Percentiles rank a stretch among this genome's conserved stretches.
Conservation (phyloP, 768 basidiomycete genomes). For the Goffeauzyma gilvescens region DNA sequence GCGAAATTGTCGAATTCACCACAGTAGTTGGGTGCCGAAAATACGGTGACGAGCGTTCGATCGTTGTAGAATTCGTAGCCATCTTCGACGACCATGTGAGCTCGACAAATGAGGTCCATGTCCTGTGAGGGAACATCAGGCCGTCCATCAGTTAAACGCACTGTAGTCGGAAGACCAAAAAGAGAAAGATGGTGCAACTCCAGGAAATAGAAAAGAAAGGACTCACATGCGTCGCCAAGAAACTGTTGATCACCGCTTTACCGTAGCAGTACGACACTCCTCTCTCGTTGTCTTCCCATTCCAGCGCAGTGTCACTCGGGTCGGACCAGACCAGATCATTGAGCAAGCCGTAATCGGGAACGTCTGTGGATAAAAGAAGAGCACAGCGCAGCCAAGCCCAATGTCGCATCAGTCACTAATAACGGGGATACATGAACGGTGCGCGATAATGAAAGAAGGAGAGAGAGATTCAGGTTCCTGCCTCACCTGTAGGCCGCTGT, state of each 20-base stretch:
- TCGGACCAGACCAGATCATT: conserved; percentile 98
- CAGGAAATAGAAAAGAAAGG: conserved; percentile 5
- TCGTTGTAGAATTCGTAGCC: conserved; percentile 99
- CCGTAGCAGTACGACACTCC: conserved; percentile 99
- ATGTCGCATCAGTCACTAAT: too few species aligned
- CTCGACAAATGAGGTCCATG: conserved; percentile 98
- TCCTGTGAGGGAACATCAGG: conserved; percentile 41
- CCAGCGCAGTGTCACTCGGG: conserved; percentile 87
- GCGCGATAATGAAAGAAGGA: too few species aligned
- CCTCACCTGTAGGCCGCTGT: conserved; percentile 59
- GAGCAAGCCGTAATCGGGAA: conserved; percentile 90
- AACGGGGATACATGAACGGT: too few species aligned
- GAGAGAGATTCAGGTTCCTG: not conserved
- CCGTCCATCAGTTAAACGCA: too few species aligned
- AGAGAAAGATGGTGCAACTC: too few species aligned
- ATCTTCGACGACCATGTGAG: conserved; percentile 95
- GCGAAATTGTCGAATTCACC: conserved; percentile 30
- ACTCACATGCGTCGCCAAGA: conserved; percentile 41
- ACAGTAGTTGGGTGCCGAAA: conserved; percentile 73
- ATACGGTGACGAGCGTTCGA: conserved; percentile 90
- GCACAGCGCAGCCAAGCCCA: not conserved
- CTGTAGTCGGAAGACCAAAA: too few species aligned
- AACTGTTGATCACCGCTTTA: conserved; percentile 89
- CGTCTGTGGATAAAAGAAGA: conserved; percentile 40
- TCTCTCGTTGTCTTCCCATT: conserved; percentile 99